Conservation (phyloP, 2,329 filamentous ascomycete genomes). For the Aspergillus felis region DNA sequence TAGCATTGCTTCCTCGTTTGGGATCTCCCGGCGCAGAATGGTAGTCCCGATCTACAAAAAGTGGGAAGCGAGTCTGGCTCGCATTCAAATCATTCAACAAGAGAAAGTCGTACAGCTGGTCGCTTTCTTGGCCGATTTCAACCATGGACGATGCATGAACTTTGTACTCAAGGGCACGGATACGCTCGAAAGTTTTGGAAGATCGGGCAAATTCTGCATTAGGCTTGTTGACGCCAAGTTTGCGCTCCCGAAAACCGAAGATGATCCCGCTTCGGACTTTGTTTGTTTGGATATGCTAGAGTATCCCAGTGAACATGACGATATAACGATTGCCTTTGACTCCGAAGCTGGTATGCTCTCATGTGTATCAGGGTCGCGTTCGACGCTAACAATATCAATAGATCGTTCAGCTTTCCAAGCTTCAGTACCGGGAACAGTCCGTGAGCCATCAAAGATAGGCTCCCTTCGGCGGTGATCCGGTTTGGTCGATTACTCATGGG, state of each 20-base stretch:
- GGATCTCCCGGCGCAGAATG: constrained; percentile 79
- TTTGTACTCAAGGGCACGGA: constrained; percentile 83
- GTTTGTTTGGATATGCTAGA: constrained; percentile 83
- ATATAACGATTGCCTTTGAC: constrained; percentile 83
- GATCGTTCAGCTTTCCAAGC: constrained; percentile 37
- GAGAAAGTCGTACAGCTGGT: constrained; percentile 73
- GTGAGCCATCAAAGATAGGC: constrained; percentile 38
- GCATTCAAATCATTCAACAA: constrained; percentile 74
- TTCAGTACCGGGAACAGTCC: constrained; percentile 36
- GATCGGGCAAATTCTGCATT: constrained; percentile 65
- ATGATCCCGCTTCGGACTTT: constrained; percentile 61
- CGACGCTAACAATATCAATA: constrained; percentile 13
- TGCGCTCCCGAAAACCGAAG: constrained; percentile 62
- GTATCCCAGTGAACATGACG: constrained; percentile 87
- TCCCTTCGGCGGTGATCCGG: constrained; percentile 36
- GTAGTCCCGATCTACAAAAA: constrained; percentile 93
- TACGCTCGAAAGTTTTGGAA: constrained; percentile 66
- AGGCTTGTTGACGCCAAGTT: constrained; percentile 90
- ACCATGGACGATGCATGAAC: constrained; percentile 82
- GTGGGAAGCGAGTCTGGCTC: constrained; percentile 77
- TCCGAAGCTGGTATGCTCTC: constrained; percentile 65
- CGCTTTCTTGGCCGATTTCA: constrained; percentile 85
- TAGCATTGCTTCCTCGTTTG: constrained; percentile 66
- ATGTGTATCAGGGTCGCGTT: too few relatives aligned
- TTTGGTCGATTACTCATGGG: neutral